These are phyloP conservation scores for Wickerhamomyces ciferrii DNA, from an alignment of 805 yeast species.

Conservation along the genomic window DNA sequence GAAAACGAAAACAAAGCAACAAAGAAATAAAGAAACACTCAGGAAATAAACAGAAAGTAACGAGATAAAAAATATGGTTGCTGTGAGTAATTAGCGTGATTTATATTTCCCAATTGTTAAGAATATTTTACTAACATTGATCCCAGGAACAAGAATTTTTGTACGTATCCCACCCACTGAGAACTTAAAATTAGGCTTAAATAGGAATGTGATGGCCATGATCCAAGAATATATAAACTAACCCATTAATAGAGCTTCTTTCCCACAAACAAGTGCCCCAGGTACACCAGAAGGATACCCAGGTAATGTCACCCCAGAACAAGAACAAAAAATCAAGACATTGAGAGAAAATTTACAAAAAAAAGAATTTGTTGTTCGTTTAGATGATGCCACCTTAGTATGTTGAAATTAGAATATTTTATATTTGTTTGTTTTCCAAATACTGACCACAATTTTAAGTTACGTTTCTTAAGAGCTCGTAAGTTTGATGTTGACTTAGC, in stretches of 20 bases:
- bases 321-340: slow-evolving; percentile 51
- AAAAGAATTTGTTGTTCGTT: slow-evolving; percentile 67
- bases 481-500: slow-evolving; percentile 84
- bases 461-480: slow-evolving; percentile 91
- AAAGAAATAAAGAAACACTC: no score
- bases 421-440: neutral
- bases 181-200: neutral
- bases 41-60: no score
- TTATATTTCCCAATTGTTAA: no score
- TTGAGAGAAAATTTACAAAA: slow-evolving; percentile 53
- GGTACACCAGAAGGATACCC: slow-evolving; percentile 72
- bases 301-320: slow-evolving; percentile 69
- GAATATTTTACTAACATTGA: neutral
- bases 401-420: slow-evolving; percentile 3
- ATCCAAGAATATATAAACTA: neutral
- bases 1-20: neutral
- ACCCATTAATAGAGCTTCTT: slow-evolving; percentile 33
- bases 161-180: neutral
- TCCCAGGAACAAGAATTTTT: slow-evolving; percentile 3
- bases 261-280: slow-evolving; percentile 64
- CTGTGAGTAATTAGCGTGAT: no score
- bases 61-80: neutral
- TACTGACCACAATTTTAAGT: slow-evolving; percentile 15
- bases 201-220: no score
- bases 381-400: slow-evolving; percentile 79